These are phyloP conservation scores for Castanea crenata DNA, from an alignment of 306 rosid species.

Conservation along the genomic window DNA sequence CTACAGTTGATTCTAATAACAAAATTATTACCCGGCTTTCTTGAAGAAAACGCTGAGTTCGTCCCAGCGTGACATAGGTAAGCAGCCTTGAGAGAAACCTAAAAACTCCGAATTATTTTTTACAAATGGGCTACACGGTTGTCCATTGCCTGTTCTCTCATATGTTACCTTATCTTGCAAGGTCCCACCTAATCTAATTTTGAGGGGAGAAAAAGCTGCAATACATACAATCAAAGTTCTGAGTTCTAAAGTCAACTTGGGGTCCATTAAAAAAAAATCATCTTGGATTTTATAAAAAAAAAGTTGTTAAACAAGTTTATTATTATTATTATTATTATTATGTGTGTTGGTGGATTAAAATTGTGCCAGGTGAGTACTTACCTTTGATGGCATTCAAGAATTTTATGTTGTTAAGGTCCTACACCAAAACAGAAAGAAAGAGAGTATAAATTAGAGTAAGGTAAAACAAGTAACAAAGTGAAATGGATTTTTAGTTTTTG, in stretches of 20 bases:
- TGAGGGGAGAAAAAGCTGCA: slow-evolving; percentile 92
- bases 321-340: too few species aligned
- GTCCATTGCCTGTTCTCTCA: slow-evolving; percentile 48
- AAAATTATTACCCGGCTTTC: slow-evolving; percentile 65
- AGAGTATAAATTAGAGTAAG: not conserved
- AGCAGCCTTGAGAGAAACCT: slow-evolving; percentile 75
- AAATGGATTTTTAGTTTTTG: too few species aligned
- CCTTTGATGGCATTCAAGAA: slow-evolving; percentile 86
- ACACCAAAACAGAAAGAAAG: slow-evolving; percentile 26
- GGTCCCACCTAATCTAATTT: slow-evolving; percentile 83
- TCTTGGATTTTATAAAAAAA: not conserved
- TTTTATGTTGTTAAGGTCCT: slow-evolving; percentile 71
- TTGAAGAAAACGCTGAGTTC: slow-evolving; percentile 71
- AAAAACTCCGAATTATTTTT: slow-evolving; percentile 38
- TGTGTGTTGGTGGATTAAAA: not conserved
- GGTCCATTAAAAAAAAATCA: too few species aligned
- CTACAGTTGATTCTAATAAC: not conserved
- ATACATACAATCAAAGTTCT: slow-evolving; percentile 18
- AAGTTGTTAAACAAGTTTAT: not conserved
- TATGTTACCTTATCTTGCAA: slow-evolving; percentile 78
- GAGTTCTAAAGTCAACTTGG: not conserved
- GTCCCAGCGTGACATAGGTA: slow-evolving; percentile 87
- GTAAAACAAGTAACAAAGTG: too few species aligned
- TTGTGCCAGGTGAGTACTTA: slow-evolving; percentile 18
- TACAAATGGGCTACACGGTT: slow-evolving; percentile 57